Percentiles rank a stretch among this genome's conserved stretches.
Conservation (phyloP, 139 green algal genomes). For the Chlamydomonas asymmetrica region DNA sequence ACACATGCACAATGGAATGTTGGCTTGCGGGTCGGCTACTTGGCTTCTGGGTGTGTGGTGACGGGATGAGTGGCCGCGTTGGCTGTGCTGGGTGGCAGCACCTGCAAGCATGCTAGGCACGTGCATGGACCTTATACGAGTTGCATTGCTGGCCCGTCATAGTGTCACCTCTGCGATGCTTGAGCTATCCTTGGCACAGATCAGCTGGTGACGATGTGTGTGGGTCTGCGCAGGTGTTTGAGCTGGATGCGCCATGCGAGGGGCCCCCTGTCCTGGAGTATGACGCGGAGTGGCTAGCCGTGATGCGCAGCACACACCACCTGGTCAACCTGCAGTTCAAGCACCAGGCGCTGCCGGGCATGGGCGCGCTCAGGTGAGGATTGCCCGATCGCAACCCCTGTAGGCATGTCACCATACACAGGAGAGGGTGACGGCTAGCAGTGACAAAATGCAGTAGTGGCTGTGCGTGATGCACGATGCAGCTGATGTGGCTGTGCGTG, state of each 20-base stretch:
- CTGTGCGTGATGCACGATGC: too few species aligned
- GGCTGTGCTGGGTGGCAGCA: too few species aligned
- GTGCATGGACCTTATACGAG: too few species aligned
- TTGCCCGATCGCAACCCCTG: neutral
- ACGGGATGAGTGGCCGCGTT: too few species aligned
- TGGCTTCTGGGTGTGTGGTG: neutral
- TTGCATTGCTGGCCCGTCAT: too few species aligned
- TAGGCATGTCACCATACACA: too few species aligned
- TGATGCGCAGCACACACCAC: conserved; percentile 76
- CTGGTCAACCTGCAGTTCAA: conserved; percentile 49
- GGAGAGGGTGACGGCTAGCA: neutral
- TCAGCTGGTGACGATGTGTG: too few species aligned
- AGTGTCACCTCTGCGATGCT: too few species aligned
- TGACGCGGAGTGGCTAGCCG: conserved; percentile 92
- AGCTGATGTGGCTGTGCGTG: too few species aligned
- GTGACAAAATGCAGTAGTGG: neutral
- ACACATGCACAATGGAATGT: neutral
- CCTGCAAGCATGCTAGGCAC: too few species aligned
- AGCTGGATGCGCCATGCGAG: conserved; percentile 32
- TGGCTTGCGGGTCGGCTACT: neutral
- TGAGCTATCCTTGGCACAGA: too few species aligned
- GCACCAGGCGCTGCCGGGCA: conserved; percentile 26
- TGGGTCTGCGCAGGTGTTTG: conserved; percentile 47
- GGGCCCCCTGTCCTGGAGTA: conserved; percentile 80
- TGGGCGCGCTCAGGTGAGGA: too few species aligned